These are phyloP conservation scores for Fusarium agapanthi DNA, from an alignment of 2,329 filamentous ascomycete genomes.

Conservation along the genomic window DNA sequence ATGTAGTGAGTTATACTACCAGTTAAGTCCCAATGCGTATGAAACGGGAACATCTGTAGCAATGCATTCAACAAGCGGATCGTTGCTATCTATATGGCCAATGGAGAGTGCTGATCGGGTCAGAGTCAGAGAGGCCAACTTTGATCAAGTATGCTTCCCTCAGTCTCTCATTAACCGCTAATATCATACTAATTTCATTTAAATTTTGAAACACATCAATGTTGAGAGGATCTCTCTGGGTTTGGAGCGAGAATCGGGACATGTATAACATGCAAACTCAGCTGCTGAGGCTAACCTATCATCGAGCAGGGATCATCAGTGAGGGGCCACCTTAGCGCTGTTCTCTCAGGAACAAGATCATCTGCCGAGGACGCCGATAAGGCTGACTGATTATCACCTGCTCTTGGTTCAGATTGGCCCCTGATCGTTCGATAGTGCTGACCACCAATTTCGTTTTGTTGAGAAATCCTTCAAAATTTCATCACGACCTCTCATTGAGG, in stretches of 20 bases:
- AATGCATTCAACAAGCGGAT: neutral
- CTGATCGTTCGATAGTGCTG: neutral
- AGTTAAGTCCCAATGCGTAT: rapidly evolving
- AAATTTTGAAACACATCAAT: rapidly evolving
- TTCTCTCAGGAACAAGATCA: neutral
- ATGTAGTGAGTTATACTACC: rapidly evolving
- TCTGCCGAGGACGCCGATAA: neutral
- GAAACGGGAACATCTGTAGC: neutral
- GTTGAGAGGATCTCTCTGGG: rapidly evolving
- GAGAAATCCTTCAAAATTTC: neutral
- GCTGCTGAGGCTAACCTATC: neutral
- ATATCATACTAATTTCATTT: rapidly evolving
- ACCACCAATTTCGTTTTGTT: neutral
- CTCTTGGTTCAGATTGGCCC: neutral
- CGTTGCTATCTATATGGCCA: neutral
- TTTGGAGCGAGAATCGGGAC: neutral
- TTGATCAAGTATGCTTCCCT: neutral
- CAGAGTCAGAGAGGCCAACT: no score
- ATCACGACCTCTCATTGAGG: neutral
- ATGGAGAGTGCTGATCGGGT: neutral
- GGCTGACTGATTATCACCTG: slow-evolving; percentile 4
- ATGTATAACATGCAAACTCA: neutral
- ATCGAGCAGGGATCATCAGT: neutral
- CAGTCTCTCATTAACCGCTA: rapidly evolving
- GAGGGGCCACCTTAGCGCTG: neutral